Base-by-base conservation (phyloP, 805 yeast species). In the Kluyveromyces lactis region DNA sequence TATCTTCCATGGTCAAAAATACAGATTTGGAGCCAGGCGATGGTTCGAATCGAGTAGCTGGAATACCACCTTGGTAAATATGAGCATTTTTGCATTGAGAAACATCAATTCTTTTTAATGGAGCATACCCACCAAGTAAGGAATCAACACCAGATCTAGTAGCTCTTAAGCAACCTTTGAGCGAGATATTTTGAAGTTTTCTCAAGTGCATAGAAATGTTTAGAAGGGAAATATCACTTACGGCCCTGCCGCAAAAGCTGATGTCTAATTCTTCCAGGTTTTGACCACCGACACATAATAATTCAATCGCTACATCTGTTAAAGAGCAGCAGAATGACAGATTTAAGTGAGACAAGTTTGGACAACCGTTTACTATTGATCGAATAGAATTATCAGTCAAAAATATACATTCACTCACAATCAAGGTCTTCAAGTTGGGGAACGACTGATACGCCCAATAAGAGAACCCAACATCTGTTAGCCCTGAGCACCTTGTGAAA, bases 191-290 rank as follows among this genome's bases (percentile, higher is more conserved):
- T 39, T 71, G 69, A 46, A 83, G 56, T 26, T 64, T 52, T 39
- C 68, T 61, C 44, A 81, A 60, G 46, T 77, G 73, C 26, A 74
- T 55, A 2, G 84, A 75, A 8, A 83, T 67, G 0, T 81, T 72
- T 27, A 75, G 67, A 29, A 82, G 55, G 1, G 86, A 76, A 13
- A 78, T 69, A 50, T 83, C 90, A 51, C 86, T 77, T 4, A 83
- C 86, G 1, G 90, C 89, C 23, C 82, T 72, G 3, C 90, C 90
- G 59, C 90, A 83, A 51, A 81, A 83, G 8, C 85, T 76, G 26
- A 82, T 55, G 48, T 80, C 79, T 44, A 83, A 60, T 16, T 60
- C 56, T 31, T 65, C 56, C 42, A 83, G 56, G 5, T 66, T 56
- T 36, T 74, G 79, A 51, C 86, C 81, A n/a, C 84, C 82, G 13